These are phyloP conservation scores for Camellia japonica DNA, from an alignment of 148 eudicot species.

Conservation along the genomic window DNA sequence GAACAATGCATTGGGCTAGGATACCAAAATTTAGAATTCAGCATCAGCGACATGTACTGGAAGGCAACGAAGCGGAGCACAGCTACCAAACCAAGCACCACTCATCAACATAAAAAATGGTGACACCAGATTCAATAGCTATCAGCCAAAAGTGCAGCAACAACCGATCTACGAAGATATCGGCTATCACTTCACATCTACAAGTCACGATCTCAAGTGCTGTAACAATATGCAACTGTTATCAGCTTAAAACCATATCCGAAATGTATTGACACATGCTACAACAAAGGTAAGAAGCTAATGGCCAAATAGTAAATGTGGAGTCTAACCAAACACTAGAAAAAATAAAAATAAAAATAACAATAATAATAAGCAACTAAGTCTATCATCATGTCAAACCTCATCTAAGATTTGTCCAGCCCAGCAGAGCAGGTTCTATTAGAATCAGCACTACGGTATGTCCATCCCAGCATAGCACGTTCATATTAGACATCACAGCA, in stretches of 20 bases:
- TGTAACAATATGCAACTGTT: slow-evolving; percentile 34
- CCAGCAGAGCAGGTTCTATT: slow-evolving; percentile 14
- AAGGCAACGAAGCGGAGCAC: slow-evolving; percentile 9
- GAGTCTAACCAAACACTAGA: slow-evolving; percentile 18
- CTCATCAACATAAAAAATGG: slow-evolving; percentile 13
- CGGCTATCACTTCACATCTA: slow-evolving; percentile 39
- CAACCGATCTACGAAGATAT: slow-evolving; percentile 20
- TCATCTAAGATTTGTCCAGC: slow-evolving; percentile 27
- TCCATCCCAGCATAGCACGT: slow-evolving; percentile 21
- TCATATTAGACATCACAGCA: not conserved
- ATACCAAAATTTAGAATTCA: slow-evolving; percentile 11
- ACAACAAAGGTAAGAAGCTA: not conserved
- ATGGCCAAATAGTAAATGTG: slow-evolving; percentile 4
- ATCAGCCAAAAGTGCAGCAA: slow-evolving; percentile 24
- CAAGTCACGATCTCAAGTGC: slow-evolving; percentile 46
- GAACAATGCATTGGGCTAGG: not conserved
- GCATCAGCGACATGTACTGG: slow-evolving; percentile 2
- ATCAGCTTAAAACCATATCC: slow-evolving; percentile 32
- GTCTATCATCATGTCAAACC: slow-evolving; percentile 40
- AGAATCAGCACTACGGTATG: not conserved
- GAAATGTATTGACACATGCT: slow-evolving; percentile 9
- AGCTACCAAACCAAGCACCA: slow-evolving; percentile 27
- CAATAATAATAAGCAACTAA: not conserved
- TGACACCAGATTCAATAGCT: slow-evolving; percentile 12
- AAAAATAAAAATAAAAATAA: not conserved